These are phyloP conservation scores for Talaromyces amestolkiae DNA, from an alignment of 2,329 filamentous ascomycete genomes.

Conservation along the genomic window DNA sequence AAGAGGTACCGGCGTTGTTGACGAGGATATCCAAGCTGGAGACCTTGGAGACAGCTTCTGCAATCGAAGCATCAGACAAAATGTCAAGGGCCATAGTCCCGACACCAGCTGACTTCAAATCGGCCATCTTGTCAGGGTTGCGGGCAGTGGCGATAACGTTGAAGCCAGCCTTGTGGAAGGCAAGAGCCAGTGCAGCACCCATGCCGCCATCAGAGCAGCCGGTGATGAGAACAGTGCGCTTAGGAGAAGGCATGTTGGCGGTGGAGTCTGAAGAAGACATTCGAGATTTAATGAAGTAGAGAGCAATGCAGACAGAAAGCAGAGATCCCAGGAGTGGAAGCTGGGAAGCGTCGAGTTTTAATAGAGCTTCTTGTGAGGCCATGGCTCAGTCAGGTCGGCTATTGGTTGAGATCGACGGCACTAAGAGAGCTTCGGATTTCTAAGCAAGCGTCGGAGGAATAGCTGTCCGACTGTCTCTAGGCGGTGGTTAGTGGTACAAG, in stretches of 20 bases:
- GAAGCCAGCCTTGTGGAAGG: conserved; percentile 13
- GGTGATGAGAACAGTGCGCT: conserved; percentile 17
- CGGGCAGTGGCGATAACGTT: conserved; percentile 14
- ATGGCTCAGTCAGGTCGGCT: background rate
- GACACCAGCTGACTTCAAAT: background rate
- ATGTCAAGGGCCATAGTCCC: conserved; percentile 8
- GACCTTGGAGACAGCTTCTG: conserved; percentile 1
- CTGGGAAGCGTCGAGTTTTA: background rate
- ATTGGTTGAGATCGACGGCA: background rate
- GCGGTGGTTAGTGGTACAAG: background rate
- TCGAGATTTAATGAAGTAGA: background rate
- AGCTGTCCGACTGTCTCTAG: background rate
- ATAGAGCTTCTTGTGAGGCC: background rate
- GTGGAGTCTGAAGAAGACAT: background rate
- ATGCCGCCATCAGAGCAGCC: conserved; percentile 18
- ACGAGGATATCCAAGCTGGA: conserved; percentile 27
- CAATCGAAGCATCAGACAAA: conserved; percentile 3
- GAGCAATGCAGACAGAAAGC: background rate
- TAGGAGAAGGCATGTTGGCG: conserved; percentile 6
- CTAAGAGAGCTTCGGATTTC: conserved; percentile 1
- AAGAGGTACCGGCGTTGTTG: conserved; percentile 26
- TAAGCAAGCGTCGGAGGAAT: conserved; percentile 1
- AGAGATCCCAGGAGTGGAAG: conserved; percentile 2
- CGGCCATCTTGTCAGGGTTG: conserved; percentile 8
- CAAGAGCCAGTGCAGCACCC: conserved; percentile 14